A percentile compares a stretch with the other conserved stretches of the same genome.
Evolutionary conservation across 2,329 filamentous ascomycete species (phyloP).

Genomic region (Penicillium sp.): DNA sequence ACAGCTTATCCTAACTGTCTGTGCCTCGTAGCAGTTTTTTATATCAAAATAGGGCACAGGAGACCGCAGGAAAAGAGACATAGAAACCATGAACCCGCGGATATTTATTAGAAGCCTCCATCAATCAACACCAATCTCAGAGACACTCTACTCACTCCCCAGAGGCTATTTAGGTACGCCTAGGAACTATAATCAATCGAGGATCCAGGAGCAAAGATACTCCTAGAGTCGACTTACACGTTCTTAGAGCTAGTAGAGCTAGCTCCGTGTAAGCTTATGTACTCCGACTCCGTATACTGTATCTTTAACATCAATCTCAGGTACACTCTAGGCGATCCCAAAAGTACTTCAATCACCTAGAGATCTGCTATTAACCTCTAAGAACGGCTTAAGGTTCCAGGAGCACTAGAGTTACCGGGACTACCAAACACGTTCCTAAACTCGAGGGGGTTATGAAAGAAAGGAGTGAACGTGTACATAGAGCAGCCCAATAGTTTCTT

Average conservation of each 20-base stretch:
- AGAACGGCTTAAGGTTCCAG: background rate
- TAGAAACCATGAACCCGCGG: constrained; percentile 2
- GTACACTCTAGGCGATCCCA: background rate
- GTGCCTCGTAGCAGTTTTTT: background rate
- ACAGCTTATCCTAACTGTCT: background rate
- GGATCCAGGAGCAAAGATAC: background rate
- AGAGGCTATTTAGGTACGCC: background rate
- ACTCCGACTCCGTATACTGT: background rate
- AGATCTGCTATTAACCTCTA: background rate
- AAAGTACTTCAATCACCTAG: background rate
- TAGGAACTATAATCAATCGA: constrained; percentile 1
- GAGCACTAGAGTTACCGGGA: background rate
- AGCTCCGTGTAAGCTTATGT: background rate
- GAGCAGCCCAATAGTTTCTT: background rate
- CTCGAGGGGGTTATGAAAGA: background rate
- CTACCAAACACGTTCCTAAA: background rate
- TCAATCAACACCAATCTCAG: background rate
- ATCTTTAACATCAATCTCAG: background rate
- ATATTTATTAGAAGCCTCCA: constrained; percentile 5
- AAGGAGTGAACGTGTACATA: background rate
- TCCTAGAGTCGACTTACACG: background rate
- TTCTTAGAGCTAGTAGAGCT: background rate
- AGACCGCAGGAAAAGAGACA: constrained; percentile 5
- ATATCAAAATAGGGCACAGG: background rate
- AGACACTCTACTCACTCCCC: too few species aligned